phyloP scores from a whole-genome alignment of 805 yeast genomes.

The Hanseniaspora lachancei region DNA sequence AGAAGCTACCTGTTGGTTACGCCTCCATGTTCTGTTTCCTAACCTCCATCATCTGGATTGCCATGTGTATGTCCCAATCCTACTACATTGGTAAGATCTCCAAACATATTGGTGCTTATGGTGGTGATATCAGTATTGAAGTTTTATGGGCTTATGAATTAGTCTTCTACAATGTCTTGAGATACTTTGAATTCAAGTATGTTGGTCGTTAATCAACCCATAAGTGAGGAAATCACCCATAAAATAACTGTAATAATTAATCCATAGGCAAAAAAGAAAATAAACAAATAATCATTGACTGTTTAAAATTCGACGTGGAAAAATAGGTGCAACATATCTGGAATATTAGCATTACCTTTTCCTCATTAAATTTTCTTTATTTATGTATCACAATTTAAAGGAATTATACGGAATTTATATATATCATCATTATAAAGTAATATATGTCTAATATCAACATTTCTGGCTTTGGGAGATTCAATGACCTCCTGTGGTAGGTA shows the following conservation, averaged over 20 bases:
- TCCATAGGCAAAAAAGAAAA: background rate
- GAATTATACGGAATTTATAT: background rate
- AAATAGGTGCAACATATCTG: background rate
- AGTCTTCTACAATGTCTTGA: constrained; percentile 42
- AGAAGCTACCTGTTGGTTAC: constrained; percentile 53
- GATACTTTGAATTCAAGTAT: constrained; percentile 62
- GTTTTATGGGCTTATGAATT: constrained; percentile 57
- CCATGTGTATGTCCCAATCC: constrained; percentile 70
- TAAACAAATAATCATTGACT: background rate
- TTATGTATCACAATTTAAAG: background rate
- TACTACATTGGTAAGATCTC: constrained; percentile 72
- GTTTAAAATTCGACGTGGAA: background rate
- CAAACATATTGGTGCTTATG: constrained; percentile 37
- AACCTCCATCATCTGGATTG: constrained; percentile 76
- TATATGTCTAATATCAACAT: background rate
- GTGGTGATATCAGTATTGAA: constrained; percentile 69
- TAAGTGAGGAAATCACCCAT: background rate
- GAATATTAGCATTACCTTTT: constrained; percentile 6
- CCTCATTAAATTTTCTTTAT: background rate
- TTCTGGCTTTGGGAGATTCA: background rate
- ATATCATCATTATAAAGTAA: too few species aligned
- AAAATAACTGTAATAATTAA: background rate
- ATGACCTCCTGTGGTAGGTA: constrained; percentile 77
- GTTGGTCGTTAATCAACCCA: constrained; percentile 30
- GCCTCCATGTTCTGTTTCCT: constrained; percentile 71